phyloP scores from a whole-genome alignment of 2,329 filamentous ascomycete genomes.

The Ustulina deusta region DNA sequence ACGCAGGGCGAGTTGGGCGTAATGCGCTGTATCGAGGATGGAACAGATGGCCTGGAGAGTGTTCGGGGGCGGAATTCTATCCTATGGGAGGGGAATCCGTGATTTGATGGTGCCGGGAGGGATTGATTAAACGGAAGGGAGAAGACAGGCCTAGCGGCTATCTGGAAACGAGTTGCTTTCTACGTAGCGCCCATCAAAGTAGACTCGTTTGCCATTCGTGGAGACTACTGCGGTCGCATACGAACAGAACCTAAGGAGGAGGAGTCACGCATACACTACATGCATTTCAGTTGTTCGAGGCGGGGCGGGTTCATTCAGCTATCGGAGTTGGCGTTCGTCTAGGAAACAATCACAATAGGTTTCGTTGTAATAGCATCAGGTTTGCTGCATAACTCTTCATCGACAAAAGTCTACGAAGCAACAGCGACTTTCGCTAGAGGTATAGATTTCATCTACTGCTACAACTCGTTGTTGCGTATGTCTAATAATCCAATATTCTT shows the following conservation, averaged over 20 bases:
- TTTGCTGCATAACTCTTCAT: background rate
- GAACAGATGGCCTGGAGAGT: background rate
- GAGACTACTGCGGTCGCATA: background rate
- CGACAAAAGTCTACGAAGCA: background rate
- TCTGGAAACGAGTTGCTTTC: background rate
- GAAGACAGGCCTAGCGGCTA: background rate
- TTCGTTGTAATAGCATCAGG: constrained; percentile 29
- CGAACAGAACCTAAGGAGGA: background rate
- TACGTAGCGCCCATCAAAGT: background rate
- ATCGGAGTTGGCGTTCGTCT: constrained; percentile 31
- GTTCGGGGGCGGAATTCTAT: background rate
- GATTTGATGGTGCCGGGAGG: background rate
- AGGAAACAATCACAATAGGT: constrained; percentile 13
- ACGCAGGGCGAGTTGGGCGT: too few relatives aligned
- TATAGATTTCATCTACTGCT: constrained; percentile 20
- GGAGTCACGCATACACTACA: constrained; percentile 17
- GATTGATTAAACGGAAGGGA: background rate
- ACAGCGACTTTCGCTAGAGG: constrained; percentile 8
- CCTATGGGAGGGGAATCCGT: background rate
- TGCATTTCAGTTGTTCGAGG: constrained; percentile 16
- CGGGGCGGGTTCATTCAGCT: background rate
- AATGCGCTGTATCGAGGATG: background rate
- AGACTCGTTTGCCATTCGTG: background rate
- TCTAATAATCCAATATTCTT: constrained; percentile 19
- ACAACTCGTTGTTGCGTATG: background rate